Base-by-base conservation (phyloP, 148 eudicot species). In the Agrostemma githago region DNA sequence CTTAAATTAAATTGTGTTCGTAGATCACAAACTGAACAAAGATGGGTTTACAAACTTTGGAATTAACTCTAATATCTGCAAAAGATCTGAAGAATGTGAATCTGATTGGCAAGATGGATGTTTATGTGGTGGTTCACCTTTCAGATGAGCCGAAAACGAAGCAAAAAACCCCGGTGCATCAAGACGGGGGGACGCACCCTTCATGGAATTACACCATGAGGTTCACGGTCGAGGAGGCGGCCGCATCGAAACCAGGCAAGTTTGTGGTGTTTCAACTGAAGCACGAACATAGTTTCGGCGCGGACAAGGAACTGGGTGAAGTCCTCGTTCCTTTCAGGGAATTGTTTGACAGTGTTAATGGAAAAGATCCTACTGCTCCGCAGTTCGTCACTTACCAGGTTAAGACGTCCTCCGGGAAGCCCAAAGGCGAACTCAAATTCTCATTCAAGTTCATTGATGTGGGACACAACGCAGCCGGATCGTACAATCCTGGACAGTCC, bases 61-160 rank as follows among this genome's bases (percentile, higher is more conserved):
- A 86, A 53, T 62, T 87, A 19, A 83, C 79, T 6, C 8, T 84
- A 0, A 78, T 78, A 41, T 87, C 88, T 2, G 89, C 88, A 4
- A 83, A 81, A 66, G 88, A 82, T 71, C 86, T 87, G 4, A 84
- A 87, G 53, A 82, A 87, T 67, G 86, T 87, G 11, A 80, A 82
- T 66, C 79, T 81, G 9, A 79, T 87, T 46, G 87, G 83, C 21
- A 81, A 84, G 71, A 87, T 87, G 88, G 88, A 85, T 62, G 74
- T 80, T 0, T 85, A 81, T 41, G 83, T 81, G 4, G 74, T 76
- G 4, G 80, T 81, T 26, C 53, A 64, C 0, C 41, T 86, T 19
- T 82, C 87, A 0, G 78, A 81, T 43, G 79, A 82, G 8, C 88
- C 83, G 0, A 78, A 74, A 67, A 62, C 63, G 54, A 80, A 86